Conservation (phyloP, 805 yeast species). For the Starmerella geochares region DNA sequence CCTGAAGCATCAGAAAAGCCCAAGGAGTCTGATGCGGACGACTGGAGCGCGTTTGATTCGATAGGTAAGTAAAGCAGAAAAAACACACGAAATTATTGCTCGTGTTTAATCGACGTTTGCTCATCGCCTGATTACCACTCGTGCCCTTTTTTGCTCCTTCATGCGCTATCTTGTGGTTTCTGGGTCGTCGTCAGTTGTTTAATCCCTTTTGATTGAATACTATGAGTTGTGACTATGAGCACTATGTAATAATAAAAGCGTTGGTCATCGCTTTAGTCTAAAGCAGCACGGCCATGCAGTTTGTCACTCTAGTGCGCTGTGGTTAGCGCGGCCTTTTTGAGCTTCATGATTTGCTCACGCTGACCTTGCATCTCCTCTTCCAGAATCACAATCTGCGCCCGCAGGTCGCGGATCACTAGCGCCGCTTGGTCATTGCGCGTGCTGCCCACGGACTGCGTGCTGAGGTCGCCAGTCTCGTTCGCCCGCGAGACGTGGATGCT, state of each 20-base stretch:
- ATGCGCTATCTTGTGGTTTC: neutral
- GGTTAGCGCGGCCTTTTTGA: slow-evolving; percentile 29
- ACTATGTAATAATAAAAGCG: neutral
- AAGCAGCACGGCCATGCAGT: too few species aligned
- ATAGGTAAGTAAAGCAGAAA: slow-evolving; percentile 27
- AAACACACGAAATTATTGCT: too few species aligned
- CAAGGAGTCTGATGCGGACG: slow-evolving; percentile 21
- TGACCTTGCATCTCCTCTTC: slow-evolving; percentile 76
- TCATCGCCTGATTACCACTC: too few species aligned
- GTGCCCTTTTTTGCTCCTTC: neutral
- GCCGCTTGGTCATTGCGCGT: slow-evolving; percentile 46
- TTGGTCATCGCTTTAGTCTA: neutral
- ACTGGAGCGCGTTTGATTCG: slow-evolving; percentile 34
- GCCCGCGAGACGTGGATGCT: slow-evolving; percentile 35
- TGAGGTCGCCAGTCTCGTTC: slow-evolving; percentile 28
- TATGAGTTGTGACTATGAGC: neutral
- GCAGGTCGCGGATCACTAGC: slow-evolving; percentile 67
- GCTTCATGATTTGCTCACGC: slow-evolving; percentile 27
- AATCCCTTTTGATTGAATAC: neutral
- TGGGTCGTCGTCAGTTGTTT: too few species aligned
- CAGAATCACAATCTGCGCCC: slow-evolving; percentile 71
- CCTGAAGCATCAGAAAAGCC: slow-evolving; percentile 1
- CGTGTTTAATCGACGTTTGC: too few species aligned
- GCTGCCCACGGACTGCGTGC: slow-evolving; percentile 26
- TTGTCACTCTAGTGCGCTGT: neutral